Evolutionary conservation across 306 rosid genomes (phyloP), one percentile per base, ranked within the genome.

Genomic region (Trifolium fragiferum): DNA sequence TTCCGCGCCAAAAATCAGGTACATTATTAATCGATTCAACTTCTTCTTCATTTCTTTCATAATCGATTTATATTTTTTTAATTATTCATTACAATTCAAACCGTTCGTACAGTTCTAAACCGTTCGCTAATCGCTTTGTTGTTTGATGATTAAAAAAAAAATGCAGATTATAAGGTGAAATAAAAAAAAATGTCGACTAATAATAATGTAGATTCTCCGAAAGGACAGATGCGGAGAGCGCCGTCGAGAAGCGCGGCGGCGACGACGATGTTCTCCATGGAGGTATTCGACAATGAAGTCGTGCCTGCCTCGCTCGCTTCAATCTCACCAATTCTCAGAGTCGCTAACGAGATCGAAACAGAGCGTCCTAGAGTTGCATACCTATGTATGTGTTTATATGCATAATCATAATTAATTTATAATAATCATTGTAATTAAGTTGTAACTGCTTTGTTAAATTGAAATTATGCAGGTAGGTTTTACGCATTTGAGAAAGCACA

Each of bases 401-500:
- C 11, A 16, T 51, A 55, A 10, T 55, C 32, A 21, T 20, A 1
- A 10, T 44, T 14, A 6, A 23, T 23, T 57, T 13, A 11, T 43
- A 43, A 43, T 43, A 15, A 49, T 49, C 4, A 1, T n/a, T 49
- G 20, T 2, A 16, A 7, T n/a, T 49, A 16, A 49, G 20, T 49
- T 49, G 35, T 58, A 58, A 71, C 20, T 71, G 66, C 7, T 55
- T 59, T 27, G 23, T n/a, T 37, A 8, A 32, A 40, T 38, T 23
- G 21, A 38, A 35, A 47, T 12, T 25, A 54, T 75, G 66, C 75
- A 91, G 98, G 98, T 85, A 92, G 98, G 66, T 92, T 94, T 86
- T 91, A 91, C 32, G 98, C 98, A 43, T 94, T 94, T 46, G 97
- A 94, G 86, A 94, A 94, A 86, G 97, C 98, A 15, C 97, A 91